Conservation (phyloP, 2,329 filamentous ascomycete genomes). For the Chaetomium sp. region DNA sequence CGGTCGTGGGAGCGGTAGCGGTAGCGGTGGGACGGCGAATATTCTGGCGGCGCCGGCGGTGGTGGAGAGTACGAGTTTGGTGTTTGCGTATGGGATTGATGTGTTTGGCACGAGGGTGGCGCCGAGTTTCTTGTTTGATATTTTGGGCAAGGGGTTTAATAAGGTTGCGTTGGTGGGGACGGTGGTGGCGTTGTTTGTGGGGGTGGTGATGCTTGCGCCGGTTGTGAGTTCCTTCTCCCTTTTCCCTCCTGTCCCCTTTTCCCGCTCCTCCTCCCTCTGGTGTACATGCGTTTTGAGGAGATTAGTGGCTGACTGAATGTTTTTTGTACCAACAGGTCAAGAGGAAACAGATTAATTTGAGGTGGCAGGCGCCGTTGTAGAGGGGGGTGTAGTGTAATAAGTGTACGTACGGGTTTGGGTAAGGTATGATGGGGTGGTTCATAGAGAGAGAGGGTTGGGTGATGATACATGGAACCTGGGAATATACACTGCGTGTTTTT, state of each 20-base stretch:
- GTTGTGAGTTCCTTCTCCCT: constrained; percentile 57
- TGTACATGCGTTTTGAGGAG: too few species aligned
- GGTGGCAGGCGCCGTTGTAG: constrained; percentile 45
- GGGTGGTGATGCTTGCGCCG: constrained; percentile 72
- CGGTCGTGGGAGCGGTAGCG: too few species aligned
- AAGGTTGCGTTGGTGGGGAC: constrained; percentile 80
- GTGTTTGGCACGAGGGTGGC: constrained; percentile 79
- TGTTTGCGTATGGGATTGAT: constrained; percentile 84
- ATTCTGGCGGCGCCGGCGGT: constrained; percentile 71
- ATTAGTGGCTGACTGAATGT: neutral
- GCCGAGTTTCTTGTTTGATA: constrained; percentile 87
- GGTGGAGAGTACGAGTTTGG: constrained; percentile 84
- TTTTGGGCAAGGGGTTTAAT: constrained; percentile 88
- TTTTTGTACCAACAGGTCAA: constrained; percentile 42
- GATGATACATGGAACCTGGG: neutral
- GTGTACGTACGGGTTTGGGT: neutral
- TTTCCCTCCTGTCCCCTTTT: neutral
- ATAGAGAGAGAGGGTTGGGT: too few species aligned
- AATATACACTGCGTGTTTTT: neutral
- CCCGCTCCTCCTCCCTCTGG: neutral
- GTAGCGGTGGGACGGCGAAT: constrained; percentile 51
- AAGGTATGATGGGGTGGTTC: neutral
- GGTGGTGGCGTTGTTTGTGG: constrained; percentile 69
- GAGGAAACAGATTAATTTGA: constrained; percentile 61
- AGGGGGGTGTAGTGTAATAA: neutral